Conservation (phyloP, 2,329 filamentous ascomycete genomes). For the Hymenoscyphus linearis region DNA sequence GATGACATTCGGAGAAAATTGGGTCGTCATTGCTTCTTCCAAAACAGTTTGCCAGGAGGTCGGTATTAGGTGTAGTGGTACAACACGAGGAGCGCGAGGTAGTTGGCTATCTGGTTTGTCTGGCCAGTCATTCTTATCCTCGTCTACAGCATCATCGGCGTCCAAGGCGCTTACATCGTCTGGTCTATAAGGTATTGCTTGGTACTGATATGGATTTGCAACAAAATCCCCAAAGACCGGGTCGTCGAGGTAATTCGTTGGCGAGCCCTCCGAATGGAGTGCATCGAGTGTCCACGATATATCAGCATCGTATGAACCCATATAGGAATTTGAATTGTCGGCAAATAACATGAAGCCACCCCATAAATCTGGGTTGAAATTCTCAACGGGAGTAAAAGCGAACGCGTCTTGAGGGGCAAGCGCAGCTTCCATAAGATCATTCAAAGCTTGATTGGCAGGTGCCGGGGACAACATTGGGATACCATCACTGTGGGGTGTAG, state of each 20-base stretch:
- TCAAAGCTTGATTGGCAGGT: conserved; percentile 21
- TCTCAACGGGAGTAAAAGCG: conserved; percentile 18
- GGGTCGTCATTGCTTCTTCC: conserved; percentile 23
- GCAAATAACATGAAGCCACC: conserved; percentile 27
- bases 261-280: conserved; percentile 19
- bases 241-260: conserved; percentile 18
- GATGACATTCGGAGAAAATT: conserved; percentile 14
- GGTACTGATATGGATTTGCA: conserved; percentile 20
- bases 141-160: conserved; percentile 25
- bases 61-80: conserved; percentile 19
- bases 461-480: conserved; percentile 3
- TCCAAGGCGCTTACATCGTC: conserved; percentile 12
- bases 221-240: conserved; percentile 17
- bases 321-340: conserved; percentile 21
- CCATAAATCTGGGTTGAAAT: conserved; percentile 22
- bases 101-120: conserved; percentile 16
- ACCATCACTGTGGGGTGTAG: background rate
- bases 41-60: conserved; percentile 25
- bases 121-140: conserved; percentile 27
- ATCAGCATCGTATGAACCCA: conserved; percentile 30
- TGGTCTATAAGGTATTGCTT: conserved; percentile 15
- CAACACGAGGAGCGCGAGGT: conserved; percentile 12
- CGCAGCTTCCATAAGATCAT: conserved; percentile 29
- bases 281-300: conserved; percentile 29
- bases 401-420: conserved; percentile 20